Percentiles rank a stretch among this genome's conserved stretches.
Conservation (phyloP, 148 eudicot species). For the Polygonum aviculare region DNA sequence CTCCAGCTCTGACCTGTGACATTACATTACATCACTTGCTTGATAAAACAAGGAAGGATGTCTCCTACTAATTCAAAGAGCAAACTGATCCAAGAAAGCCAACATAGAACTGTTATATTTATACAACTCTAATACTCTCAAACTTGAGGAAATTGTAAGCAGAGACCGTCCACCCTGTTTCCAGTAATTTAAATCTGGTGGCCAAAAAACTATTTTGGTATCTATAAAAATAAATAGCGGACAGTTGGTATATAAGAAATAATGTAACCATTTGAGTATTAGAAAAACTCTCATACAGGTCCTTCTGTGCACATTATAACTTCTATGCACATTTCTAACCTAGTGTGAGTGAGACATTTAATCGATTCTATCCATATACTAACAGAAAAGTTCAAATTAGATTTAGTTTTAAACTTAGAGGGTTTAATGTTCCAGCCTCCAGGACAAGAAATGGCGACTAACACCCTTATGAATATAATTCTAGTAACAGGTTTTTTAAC, state of each 20-base stretch:
- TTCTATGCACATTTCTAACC: too few species aligned
- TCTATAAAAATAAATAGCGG: too few species aligned
- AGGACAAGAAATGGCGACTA: neutral
- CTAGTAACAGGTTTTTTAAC: neutral
- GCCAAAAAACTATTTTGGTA: neutral
- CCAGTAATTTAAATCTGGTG: neutral
- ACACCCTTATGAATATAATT: neutral
- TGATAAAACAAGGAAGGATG: neutral
- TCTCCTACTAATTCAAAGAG: neutral
- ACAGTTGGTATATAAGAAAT: neutral
- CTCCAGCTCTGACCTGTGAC: conserved; percentile 91
- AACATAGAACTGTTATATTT: neutral
- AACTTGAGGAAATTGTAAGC: neutral
- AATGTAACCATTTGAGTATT: neutral
- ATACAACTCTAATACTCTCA: neutral
- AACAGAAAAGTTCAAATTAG: neutral
- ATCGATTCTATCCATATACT: neutral
- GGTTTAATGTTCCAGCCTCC: neutral
- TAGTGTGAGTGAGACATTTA: too few species aligned
- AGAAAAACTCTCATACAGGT: neutral
- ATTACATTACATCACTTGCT: conserved; percentile 2
- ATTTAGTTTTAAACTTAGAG: too few species aligned
- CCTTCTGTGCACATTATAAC: too few species aligned
- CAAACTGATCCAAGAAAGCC: neutral
- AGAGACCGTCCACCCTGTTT: neutral